Conservation (phyloP, 2,329 filamentous ascomycete species). For the Elsinoe batatas region DNA sequence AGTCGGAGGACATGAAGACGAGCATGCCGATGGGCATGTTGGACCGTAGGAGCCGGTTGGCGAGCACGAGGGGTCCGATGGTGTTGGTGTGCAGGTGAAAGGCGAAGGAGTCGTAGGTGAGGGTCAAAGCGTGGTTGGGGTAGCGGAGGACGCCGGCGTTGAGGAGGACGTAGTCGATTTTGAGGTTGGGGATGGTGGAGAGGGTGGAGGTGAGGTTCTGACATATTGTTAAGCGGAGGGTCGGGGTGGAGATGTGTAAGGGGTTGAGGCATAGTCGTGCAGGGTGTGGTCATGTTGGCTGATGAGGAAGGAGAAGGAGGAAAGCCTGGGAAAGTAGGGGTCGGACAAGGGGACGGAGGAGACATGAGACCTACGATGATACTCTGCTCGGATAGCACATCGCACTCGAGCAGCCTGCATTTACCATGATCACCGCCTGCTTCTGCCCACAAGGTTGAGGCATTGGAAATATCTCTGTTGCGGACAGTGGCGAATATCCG, state of each 20-base stretch:
- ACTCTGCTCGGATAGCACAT: conserved; percentile 44
- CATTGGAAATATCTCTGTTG: conserved; percentile 31
- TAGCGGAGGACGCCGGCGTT: conserved; percentile 49
- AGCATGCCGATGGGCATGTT: conserved; percentile 41
- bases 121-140: conserved; percentile 34
- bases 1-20: conserved; percentile 49
- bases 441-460: conserved; percentile 33
- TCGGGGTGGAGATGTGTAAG: background rate
- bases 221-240: background rate
- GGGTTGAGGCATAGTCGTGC: background rate
- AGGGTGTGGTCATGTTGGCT: background rate
- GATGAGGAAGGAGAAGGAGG: background rate
- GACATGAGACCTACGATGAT: conserved; percentile 32
- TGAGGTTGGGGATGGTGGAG: conserved; percentile 31
- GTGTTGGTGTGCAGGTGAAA: conserved; percentile 49
- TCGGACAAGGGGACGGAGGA: background rate
- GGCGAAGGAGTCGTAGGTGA: conserved; percentile 44
- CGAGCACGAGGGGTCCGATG: conserved; percentile 49
- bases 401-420: conserved; percentile 42
- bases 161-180: conserved; percentile 45
- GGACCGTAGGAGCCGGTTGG: conserved; percentile 42
- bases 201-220: conserved; percentile 37
- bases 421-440: conserved; percentile 35
- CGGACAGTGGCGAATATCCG: conserved; percentile 44
- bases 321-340: background rate